Evolutionary conservation across 345 rosid species (phyloP).

Genomic region (Linum lewisii): DNA sequence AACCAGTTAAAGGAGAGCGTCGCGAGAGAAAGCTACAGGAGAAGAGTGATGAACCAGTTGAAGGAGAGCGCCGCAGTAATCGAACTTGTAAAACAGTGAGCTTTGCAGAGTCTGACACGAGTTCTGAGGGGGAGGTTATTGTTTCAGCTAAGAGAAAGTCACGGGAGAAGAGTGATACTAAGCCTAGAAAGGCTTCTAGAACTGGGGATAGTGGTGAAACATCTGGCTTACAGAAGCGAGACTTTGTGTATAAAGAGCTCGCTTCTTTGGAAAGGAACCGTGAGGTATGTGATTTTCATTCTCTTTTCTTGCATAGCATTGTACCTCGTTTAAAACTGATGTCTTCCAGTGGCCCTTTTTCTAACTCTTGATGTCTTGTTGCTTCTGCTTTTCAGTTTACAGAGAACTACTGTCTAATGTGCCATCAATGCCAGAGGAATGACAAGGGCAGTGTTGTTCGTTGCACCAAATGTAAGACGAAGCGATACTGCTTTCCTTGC

Average conservation of each 20-base stretch:
- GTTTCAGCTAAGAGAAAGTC: background rate
- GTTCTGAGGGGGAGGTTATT: background rate
- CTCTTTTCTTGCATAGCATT: background rate
- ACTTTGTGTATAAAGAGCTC: background rate
- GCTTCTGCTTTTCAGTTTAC: background rate
- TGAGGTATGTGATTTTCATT: background rate
- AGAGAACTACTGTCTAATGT: constrained; percentile 12
- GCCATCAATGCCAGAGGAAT: constrained; percentile 59
- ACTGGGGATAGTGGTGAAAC: background rate
- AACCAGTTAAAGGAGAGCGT: too few species aligned
- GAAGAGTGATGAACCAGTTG: background rate
- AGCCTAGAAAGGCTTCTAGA: background rate
- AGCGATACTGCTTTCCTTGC: constrained; percentile 47
- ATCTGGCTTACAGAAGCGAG: background rate
- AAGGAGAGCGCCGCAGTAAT: background rate
- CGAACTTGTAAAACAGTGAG: background rate
- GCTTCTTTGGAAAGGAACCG: background rate
- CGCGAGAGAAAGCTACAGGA: background rate
- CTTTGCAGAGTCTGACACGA: background rate
- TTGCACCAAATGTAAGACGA: constrained; percentile 32
- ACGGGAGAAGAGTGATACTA: background rate
- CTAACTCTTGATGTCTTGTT: too few species aligned
- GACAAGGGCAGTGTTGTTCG: constrained; percentile 41
- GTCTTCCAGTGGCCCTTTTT: background rate
- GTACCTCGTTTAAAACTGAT: background rate